phyloP scores from a whole-genome alignment of 83 land plant genomes.

The Larix sibirica region DNA sequence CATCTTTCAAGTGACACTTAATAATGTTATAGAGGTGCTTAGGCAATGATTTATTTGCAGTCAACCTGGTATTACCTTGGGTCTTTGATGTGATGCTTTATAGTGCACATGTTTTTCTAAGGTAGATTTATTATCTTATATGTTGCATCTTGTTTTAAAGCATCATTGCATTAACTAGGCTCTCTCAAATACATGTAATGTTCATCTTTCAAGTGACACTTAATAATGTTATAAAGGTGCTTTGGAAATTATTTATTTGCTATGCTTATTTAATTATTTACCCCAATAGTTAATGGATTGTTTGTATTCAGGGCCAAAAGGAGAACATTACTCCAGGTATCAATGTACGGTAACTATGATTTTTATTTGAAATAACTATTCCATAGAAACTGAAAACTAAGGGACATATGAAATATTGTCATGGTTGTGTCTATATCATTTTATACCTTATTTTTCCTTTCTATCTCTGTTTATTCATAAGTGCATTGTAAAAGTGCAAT shows the following conservation, averaged over 20 bases:
- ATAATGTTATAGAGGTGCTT: background rate
- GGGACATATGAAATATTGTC: background rate
- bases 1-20: background rate
- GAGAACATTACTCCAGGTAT: constrained; percentile 95
- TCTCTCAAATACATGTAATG: constrained; percentile 1
- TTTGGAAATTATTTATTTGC: no score
- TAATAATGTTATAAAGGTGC: background rate
- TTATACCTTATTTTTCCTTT: background rate
- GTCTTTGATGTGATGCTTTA: background rate
- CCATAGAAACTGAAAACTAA: background rate
- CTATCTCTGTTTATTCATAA: background rate
- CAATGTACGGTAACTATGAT: constrained; percentile 88
- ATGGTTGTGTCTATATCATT: background rate
- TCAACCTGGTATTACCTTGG: constrained; percentile 55
- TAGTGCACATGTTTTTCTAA: background rate
- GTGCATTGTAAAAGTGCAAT: background rate
- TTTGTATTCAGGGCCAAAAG: constrained; percentile 74
- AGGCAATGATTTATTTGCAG: background rate
- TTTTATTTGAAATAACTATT: constrained; percentile 11
- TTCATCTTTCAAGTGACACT: background rate
- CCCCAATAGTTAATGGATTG: background rate
- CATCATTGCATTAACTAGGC: background rate
- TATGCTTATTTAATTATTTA: background rate
- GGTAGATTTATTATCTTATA: background rate
- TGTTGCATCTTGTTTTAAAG: background rate